Evolutionary conservation across 176 grass and related monocot species (phyloP), one percentile per base, ranked within the genome.

Genomic region (Chloris gayana): DNA sequence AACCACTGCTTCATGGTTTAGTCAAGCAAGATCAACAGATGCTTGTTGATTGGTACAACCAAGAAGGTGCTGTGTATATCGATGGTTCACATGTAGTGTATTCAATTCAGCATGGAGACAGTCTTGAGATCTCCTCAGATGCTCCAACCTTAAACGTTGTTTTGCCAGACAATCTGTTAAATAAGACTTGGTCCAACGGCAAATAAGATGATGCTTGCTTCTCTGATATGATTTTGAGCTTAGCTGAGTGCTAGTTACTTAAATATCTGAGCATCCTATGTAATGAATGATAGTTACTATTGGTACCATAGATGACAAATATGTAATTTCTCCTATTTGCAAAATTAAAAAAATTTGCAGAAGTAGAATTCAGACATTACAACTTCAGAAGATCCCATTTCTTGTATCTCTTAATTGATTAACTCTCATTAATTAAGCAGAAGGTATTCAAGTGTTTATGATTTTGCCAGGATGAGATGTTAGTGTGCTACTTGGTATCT

Each of bases 21-120:
- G 57, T 98, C 69, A 93, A 91, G 80, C 80, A 85, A 67, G 81
- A 62, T 7, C 72, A 91, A 71, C 61, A 69, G 14, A 86, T 95
- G 65, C 63, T 76, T 78, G 34, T 93, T 42, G 86, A 74, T 64
- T 98, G 95, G 95, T 91, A 93, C 77, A 87, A 83, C 67, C 71
- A 93, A 69, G 92, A 98, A 37, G 95, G 92, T 69, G 86, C 78
- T 60, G 82, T 95, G 12, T 98, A 98, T 79, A 58, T 93, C 29
- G 95, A 98, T 42, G 95, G 95, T 77, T 93, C 92, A 5, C 92
- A 94, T 87, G 88, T 93, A 50, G 60, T 81, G 69, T 51, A 88
- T 81, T 67, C 92, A 60, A 85, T 98, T 83, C 81, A 83, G 74
- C 88, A 94, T 79, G 92, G 95, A 60, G 92, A 98, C 85, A 83